A percentile compares a stretch with the other conserved stretches of the same genome.
Evolutionary conservation across 1,284 basidiomycete species (phyloP).

Genomic region (Leccinum griseonigrum): DNA sequence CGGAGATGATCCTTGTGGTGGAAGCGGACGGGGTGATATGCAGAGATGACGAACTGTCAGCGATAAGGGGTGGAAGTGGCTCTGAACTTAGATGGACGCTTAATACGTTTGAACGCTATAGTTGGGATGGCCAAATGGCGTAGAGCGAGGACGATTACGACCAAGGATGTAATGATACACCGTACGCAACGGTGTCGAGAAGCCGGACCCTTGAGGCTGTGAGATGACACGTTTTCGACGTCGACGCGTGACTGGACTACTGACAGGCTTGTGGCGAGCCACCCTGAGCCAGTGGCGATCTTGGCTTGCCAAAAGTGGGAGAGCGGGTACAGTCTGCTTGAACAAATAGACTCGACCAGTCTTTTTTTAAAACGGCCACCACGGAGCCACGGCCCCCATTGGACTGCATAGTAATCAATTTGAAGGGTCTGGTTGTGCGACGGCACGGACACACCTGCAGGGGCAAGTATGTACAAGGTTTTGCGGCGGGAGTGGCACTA

Average conservation of each 20-base stretch:
- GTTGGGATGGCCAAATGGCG: slow-evolving; percentile 61
- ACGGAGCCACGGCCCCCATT: slow-evolving; percentile 18
- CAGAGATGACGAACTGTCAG: slow-evolving; percentile 63
- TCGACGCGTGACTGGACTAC: slow-evolving; percentile 17
- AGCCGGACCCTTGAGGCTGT: slow-evolving; percentile 15
- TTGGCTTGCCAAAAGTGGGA: slow-evolving; percentile 6
- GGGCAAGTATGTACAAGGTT: slow-evolving; percentile 1
- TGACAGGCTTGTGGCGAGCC: neutral
- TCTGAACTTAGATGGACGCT: slow-evolving; percentile 35
- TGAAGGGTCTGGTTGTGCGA: slow-evolving; percentile 18
- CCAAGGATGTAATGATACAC: slow-evolving; percentile 6
- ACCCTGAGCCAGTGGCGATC: slow-evolving; percentile 30
- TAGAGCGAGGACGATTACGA: slow-evolving; percentile 10
- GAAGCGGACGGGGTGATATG: slow-evolving; percentile 68
- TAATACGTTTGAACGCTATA: slow-evolving; percentile 65
- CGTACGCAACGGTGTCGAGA: slow-evolving; percentile 17
- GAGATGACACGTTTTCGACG: slow-evolving; percentile 31
- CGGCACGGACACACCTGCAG: slow-evolving; percentile 4
- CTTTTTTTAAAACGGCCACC: slow-evolving; percentile 1
- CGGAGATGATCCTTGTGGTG: slow-evolving; percentile 72
- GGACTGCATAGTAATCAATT: slow-evolving; percentile 26
- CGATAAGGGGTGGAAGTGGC: slow-evolving; percentile 37
- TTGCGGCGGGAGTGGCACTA: slow-evolving; percentile 2
- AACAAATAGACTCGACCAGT: slow-evolving; percentile 12
- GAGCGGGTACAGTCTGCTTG: neutral